Percentiles rank a stretch among this genome's conserved stretches.
Conservation (phyloP, 345 rosid genomes). For the Hibiscus mutabilis region DNA sequence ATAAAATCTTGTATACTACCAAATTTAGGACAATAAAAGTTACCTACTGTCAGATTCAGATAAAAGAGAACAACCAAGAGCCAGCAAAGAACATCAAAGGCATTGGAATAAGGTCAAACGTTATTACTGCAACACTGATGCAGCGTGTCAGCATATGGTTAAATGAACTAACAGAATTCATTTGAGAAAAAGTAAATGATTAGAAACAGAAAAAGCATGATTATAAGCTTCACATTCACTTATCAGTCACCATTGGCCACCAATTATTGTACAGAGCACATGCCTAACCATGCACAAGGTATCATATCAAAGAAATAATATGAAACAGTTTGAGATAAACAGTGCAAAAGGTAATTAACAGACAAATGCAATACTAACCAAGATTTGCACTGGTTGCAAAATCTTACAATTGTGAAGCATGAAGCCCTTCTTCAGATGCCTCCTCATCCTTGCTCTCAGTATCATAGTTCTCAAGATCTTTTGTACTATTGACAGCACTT, state of each 20-base stretch:
- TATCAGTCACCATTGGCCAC: slow-evolving; percentile 97
- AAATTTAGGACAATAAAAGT: background rate
- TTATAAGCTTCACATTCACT: slow-evolving; percentile 16
- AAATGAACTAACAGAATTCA: background rate
- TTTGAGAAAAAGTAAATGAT: background rate
- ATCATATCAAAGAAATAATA: background rate
- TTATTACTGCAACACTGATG: slow-evolving; percentile 50
- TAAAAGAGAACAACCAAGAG: slow-evolving; percentile 47
- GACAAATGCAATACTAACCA: slow-evolving; percentile 40
- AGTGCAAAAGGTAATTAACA: background rate
- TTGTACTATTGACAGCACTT: slow-evolving; percentile 12
- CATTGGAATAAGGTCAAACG: slow-evolving; percentile 96
- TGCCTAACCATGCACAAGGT: slow-evolving; percentile 44
- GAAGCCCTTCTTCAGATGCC: slow-evolving; percentile 36
- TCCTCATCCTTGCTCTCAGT: slow-evolving; percentile 29
- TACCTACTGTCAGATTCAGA: slow-evolving; percentile 64
- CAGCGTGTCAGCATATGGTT: background rate
- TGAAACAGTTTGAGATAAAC: background rate
- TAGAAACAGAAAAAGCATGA: background rate
- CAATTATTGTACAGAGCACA: slow-evolving; percentile 89
- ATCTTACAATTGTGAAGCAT: slow-evolving; percentile 34
- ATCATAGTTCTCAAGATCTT: slow-evolving; percentile 26
- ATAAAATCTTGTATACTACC: background rate
- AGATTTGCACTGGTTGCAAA: slow-evolving; percentile 45
- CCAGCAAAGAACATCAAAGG: slow-evolving; percentile 83